Evolutionary conservation across 2,329 filamentous ascomycete genomes (phyloP).

Genomic region (Diplodia intermedia): DNA sequence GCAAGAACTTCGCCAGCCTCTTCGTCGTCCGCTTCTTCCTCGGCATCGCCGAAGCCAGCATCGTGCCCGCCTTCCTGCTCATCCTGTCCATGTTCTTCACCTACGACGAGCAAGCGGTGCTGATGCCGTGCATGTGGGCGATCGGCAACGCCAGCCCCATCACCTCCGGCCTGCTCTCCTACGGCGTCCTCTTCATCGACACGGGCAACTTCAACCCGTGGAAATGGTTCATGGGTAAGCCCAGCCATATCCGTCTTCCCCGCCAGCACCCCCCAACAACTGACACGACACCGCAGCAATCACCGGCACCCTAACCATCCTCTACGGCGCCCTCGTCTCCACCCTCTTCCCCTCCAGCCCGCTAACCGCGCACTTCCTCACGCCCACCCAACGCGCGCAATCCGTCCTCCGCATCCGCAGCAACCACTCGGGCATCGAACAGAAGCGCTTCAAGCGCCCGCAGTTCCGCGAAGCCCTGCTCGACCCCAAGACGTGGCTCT

Average conservation of each 20-base stretch:
- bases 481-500: slow-evolving; percentile 47
- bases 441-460: slow-evolving; percentile 37
- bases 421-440: slow-evolving; percentile 49
- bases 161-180: slow-evolving; percentile 43
- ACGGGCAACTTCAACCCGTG: slow-evolving; percentile 42
- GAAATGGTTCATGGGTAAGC: slow-evolving; percentile 50
- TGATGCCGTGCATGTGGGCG: slow-evolving; percentile 48
- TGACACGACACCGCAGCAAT: slow-evolving; percentile 36
- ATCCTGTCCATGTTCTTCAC: slow-evolving; percentile 58
- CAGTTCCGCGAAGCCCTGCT: slow-evolving; percentile 45
- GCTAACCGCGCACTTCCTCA: slow-evolving; percentile 37
- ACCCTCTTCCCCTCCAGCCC: slow-evolving; percentile 49
- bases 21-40: slow-evolving; percentile 67
- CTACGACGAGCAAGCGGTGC: slow-evolving; percentile 44
- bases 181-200: slow-evolving; percentile 31
- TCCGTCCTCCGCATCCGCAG: slow-evolving; percentile 46
- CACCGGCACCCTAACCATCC: slow-evolving; percentile 46
- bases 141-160: slow-evolving; percentile 47
- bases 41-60: slow-evolving; percentile 70
- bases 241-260: too few species aligned
- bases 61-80: slow-evolving; percentile 63
- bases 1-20: slow-evolving; percentile 44
- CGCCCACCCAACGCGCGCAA: not conserved
- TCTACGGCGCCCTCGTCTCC: slow-evolving; percentile 48
- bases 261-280: too few species aligned